A percentile compares a stretch with the other conserved stretches of the same genome.
phyloP scores from a whole-genome alignment of 345 rosid genomes.

The Iberis pinnata region DNA sequence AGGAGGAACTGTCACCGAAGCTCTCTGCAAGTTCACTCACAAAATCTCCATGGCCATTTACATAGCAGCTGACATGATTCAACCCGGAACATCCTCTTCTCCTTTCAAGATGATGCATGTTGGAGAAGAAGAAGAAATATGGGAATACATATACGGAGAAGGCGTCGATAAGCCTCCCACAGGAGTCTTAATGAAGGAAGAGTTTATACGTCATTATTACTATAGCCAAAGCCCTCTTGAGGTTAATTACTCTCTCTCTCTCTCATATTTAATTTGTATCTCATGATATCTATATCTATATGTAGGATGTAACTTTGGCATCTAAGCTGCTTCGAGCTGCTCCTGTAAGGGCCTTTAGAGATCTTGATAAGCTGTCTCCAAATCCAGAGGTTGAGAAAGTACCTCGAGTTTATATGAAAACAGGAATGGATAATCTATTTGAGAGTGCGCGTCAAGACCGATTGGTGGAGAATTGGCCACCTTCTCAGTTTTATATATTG shows the following conservation, averaged over 20 bases:
- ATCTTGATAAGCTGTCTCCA: slow-evolving; percentile 10
- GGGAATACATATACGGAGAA: not conserved
- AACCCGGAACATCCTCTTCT: slow-evolving; percentile 26
- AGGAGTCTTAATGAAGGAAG: not conserved
- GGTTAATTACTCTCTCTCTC: too few relatives aligned
- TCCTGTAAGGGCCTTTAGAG: slow-evolving; percentile 23
- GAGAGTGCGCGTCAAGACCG: slow-evolving; percentile 21
- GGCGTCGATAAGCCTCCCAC: not conserved
- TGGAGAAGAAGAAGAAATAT: not conserved
- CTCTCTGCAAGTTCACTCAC: slow-evolving; percentile 30
- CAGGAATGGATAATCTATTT: slow-evolving; percentile 25
- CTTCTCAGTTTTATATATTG: slow-evolving; percentile 26
- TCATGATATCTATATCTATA: not conserved
- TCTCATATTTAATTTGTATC: too few relatives aligned
- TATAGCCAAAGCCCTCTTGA: not conserved
- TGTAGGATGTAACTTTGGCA: slow-evolving; percentile 28
- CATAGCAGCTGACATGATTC: slow-evolving; percentile 38
- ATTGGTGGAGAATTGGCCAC: slow-evolving; percentile 35
- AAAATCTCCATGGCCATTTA: slow-evolving; percentile 40
- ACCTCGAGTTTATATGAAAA: slow-evolving; percentile 33
- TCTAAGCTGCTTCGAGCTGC: slow-evolving; percentile 31
- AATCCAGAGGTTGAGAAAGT: slow-evolving; percentile 27
- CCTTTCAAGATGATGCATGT: not conserved
- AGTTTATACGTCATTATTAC: not conserved
- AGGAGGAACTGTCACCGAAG: slow-evolving; percentile 37